phyloP scores from a whole-genome alignment of 1,284 basidiomycete genomes.

The Ganoderma sinense region DNA sequence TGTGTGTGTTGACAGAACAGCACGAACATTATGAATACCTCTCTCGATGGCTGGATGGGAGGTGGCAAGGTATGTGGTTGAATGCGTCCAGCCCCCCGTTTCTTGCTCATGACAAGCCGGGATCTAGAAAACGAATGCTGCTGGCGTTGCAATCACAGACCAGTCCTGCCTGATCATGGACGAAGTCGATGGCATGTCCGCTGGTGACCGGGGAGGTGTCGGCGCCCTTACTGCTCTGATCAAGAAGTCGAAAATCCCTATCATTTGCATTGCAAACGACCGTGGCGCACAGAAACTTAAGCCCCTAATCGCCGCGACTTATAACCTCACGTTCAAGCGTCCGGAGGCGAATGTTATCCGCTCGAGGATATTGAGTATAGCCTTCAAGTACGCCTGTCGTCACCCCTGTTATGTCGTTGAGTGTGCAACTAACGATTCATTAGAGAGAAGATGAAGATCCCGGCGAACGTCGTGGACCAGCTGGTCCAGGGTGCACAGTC shows the following conservation, averaged over 20 bases:
- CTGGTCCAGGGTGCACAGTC: conserved; percentile 90
- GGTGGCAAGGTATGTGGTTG: conserved; percentile 59
- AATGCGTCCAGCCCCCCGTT: background rate
- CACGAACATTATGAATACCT: conserved; percentile 89
- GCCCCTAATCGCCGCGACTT: conserved; percentile 82
- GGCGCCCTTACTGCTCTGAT: conserved; percentile 93
- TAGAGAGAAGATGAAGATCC: conserved; percentile 93
- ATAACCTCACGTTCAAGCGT: conserved; percentile 81
- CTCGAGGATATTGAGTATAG: conserved; percentile 88
- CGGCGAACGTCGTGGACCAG: conserved; percentile 91
- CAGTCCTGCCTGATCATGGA: conserved; percentile 97
- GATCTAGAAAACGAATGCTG: conserved; percentile 64
- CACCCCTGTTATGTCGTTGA: conserved; percentile 33
- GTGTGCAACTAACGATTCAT: conserved; percentile 12
- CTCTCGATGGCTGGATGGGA: conserved; percentile 88
- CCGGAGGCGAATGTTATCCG: conserved; percentile 80
- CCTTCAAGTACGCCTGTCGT: conserved; percentile 66
- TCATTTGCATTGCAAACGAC: conserved; percentile 99
- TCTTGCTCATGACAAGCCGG: conserved; percentile 32
- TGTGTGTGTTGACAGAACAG: conserved; percentile 62
- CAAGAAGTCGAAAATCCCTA: conserved; percentile 96
- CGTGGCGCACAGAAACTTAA: conserved; percentile 88
- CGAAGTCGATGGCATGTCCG: conserved; percentile 99
- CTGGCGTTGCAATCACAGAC: conserved; percentile 78
- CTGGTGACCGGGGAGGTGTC: conserved; percentile 95